Evolutionary conservation across 169 alveolate species (phyloP).

Genomic region (Sarcocystis neurona): DNA sequence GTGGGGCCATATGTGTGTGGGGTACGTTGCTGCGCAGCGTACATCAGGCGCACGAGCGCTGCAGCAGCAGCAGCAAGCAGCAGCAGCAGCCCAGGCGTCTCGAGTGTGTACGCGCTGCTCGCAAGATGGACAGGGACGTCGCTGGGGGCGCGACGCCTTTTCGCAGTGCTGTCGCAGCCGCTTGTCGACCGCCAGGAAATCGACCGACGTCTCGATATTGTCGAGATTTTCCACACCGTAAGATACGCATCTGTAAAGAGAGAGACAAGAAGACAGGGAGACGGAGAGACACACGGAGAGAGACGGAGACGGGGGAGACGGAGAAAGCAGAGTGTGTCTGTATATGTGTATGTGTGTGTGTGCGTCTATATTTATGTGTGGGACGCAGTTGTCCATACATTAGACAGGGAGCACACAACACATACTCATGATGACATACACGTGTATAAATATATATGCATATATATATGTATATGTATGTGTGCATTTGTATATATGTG

Average conservation of each 20-base stretch:
- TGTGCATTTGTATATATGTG: too few species aligned
- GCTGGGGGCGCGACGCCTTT: slow-evolving; percentile 90
- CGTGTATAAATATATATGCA: too few species aligned
- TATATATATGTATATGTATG: too few species aligned
- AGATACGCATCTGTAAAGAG: not conserved
- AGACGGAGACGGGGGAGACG: not conserved
- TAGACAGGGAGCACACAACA: too few species aligned
- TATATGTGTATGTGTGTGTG: slow-evolving; percentile 1
- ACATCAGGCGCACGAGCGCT: too few species aligned
- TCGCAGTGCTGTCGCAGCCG: slow-evolving; percentile 96
- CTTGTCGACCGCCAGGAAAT: slow-evolving; percentile 88
- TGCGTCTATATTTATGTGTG: not conserved
- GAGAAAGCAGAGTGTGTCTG: not conserved
- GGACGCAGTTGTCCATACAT: too few species aligned
- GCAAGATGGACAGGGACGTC: slow-evolving; percentile 85
- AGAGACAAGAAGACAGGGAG: not conserved
- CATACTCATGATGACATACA: too few species aligned
- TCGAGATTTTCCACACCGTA: slow-evolving; percentile 85
- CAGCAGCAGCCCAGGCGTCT: not conserved
- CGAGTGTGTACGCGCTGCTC: slow-evolving; percentile 12
- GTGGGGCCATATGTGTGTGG: too few species aligned
- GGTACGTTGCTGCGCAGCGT: too few species aligned
- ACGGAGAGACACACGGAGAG: not conserved
- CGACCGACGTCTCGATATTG: slow-evolving; percentile 90
- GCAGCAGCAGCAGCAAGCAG: slow-evolving; percentile 41